Evolutionary conservation across 352 stramenopile species (phyloP), one percentile per base, ranked within the genome.

Genomic region (Chrysophaeum taylorii): DNA sequence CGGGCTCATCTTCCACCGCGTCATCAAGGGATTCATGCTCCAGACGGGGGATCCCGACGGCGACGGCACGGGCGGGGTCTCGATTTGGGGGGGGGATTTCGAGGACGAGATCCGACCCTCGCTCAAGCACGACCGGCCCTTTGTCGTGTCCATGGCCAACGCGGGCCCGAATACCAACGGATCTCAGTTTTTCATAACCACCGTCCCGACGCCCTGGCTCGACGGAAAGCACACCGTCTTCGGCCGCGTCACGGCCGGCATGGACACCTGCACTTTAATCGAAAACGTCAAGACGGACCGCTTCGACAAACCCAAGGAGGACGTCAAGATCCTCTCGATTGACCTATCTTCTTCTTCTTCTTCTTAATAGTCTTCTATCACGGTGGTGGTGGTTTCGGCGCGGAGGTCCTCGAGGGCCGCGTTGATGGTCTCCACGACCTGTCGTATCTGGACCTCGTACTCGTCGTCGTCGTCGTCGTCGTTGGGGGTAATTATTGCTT

Each of bases 11-110:
- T 98, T 99, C 78, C 96, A 99, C 81, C 92, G 96, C 64, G 91
- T 99, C 68, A 99, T 99, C 79, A 97, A 97, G 78, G 94, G 92
- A 61, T 98, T 99, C 74, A 98, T 98, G 94, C 81, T 98, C 43
- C 94, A 98, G 84, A 91, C 82, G 4, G 86, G 86, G 38, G 94
- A 99, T 74, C 93, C 94, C 16, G 76, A 96, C 21, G 95, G 95
- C 36, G 93, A 98, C 79, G 94, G 94, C 45, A 98, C 94, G 0
- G 95, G 95, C 57, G 96, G 96, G 35, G 94, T 99, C 82, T 96
- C 84, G 62, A 98, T 99, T 71, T 99, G 95, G 95, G 94, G 94
- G 37, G 93, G 92, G 54, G 91, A 98, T 74, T 99, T 99, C 75
- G 92, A 98, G 75, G 96, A 99, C 84, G 95, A 99, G 78, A 98